Conservation (phyloP, 169 alveolate genomes). For the Perkinsus olseni region DNA sequence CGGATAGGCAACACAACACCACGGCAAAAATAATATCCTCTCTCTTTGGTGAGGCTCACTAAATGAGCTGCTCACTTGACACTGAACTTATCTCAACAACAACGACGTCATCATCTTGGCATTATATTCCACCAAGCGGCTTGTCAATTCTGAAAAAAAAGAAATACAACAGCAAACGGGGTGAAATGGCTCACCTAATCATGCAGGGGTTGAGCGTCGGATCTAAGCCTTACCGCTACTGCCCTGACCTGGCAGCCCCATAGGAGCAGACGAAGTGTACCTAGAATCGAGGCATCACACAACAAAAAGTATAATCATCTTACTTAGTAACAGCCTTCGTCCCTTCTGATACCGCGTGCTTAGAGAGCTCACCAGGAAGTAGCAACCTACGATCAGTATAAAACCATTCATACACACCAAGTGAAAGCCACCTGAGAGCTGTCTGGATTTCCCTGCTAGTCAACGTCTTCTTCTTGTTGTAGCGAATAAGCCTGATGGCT, state of each 20-base stretch:
- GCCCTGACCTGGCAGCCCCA: not conserved
- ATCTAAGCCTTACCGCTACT: not conserved
- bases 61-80: not conserved
- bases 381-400: slow-evolving; percentile 69
- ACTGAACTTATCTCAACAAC: not conserved
- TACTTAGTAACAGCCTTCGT: slow-evolving; percentile 95
- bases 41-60: not conserved
- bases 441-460: slow-evolving; percentile 91
- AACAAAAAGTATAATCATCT: not conserved
- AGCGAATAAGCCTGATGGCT: slow-evolving; percentile 87
- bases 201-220: not conserved
- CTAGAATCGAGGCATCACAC: not conserved
- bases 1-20: not conserved
- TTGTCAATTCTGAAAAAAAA: not conserved
- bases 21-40: not conserved
- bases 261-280: not conserved
- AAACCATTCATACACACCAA: not conserved
- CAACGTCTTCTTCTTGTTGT: slow-evolving; percentile 86
- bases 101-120: not conserved
- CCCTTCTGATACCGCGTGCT: slow-evolving; percentile 98
- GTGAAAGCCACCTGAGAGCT: slow-evolving; percentile 45
- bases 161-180: not conserved
- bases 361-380: slow-evolving; percentile 95
- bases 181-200: not conserved
- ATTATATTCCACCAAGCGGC: not conserved